Evolutionary conservation across 2,329 filamentous ascomycete genomes (phyloP).

Genomic region (Anisogramma anomala): DNA sequence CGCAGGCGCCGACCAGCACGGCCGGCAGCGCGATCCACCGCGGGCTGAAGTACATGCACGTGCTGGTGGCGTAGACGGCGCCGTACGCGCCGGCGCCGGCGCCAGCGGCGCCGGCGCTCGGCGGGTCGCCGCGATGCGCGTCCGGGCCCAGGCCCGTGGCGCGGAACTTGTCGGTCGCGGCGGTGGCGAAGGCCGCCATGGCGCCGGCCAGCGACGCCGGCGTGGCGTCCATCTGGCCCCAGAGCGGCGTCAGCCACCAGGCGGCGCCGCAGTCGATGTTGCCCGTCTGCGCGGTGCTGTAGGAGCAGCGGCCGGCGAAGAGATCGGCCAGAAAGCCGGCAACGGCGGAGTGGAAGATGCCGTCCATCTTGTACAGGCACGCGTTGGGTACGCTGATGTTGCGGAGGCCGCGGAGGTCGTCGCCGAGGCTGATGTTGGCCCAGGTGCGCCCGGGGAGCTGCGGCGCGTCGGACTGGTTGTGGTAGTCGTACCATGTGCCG

Average conservation of each 20-base stretch:
- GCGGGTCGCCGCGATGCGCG: constrained; percentile 1
- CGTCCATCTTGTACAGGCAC: constrained; percentile 17
- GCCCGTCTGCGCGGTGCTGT: constrained; percentile 8
- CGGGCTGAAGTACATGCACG: constrained; percentile 13
- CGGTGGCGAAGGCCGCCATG: constrained; percentile 9
- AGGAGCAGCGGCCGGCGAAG: constrained; percentile 12
- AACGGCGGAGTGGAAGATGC: constrained; percentile 12
- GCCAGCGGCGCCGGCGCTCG: constrained; percentile 9
- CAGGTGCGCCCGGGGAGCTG: constrained; percentile 10
- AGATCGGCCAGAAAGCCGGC: constrained; percentile 8
- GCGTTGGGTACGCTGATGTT: constrained; percentile 15
- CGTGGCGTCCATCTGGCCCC: constrained; percentile 11
- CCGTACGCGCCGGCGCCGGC: constrained; percentile 10
- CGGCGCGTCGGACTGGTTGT: constrained; percentile 8
- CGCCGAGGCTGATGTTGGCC: constrained; percentile 6
- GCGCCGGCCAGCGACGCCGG: constrained; percentile 6
- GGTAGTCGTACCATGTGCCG: constrained; percentile 10
- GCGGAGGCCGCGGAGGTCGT: not conserved
- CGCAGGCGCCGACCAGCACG: constrained; percentile 10
- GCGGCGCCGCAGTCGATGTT: constrained; percentile 11
- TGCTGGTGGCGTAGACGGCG: constrained; percentile 9
- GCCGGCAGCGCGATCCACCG: constrained; percentile 14
- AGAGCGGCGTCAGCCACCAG: constrained; percentile 15
- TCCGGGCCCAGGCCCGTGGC: constrained; percentile 8
- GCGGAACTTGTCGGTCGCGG: constrained; percentile 14